These are phyloP conservation scores for Parachaetomium inaequale DNA, from an alignment of 495 filamentous ascomycete genomes.

Conservation along the genomic window DNA sequence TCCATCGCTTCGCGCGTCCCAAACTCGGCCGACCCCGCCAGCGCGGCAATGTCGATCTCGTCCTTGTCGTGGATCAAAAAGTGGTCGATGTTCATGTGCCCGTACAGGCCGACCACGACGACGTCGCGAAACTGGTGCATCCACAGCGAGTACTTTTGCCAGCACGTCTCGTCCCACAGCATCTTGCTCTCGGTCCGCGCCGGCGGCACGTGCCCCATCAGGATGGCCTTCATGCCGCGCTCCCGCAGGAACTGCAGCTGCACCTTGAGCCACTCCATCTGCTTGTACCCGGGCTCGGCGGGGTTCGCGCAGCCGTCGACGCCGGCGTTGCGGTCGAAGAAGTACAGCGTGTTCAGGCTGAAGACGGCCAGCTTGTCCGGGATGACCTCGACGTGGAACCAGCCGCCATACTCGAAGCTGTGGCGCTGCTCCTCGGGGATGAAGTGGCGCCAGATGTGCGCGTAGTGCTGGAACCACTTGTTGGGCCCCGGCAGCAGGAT, in stretches of 20 bases:
- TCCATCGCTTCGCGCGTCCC: constrained; percentile 39
- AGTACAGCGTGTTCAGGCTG: constrained; percentile 95
- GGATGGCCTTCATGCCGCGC: constrained; percentile 87
- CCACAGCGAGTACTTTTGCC: constrained; percentile 97
- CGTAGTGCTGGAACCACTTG: constrained; percentile 69
- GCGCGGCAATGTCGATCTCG: constrained; percentile 59
- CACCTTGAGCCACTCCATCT: constrained; percentile 94
- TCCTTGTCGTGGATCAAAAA: constrained; percentile 89
- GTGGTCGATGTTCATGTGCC: constrained; percentile 99
- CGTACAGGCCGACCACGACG: constrained; percentile 71
- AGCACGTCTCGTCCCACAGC: constrained; percentile 89
- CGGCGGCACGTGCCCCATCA: constrained; percentile 92
- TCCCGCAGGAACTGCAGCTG: constrained; percentile 79
- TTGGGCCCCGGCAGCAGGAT: constrained; percentile 85
- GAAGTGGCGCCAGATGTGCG: constrained; percentile 73
- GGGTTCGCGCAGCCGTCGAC: constrained; percentile 80
- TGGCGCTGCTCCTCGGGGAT: constrained; percentile 93
- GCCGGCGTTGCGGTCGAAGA: constrained; percentile 86
- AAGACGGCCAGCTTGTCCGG: constrained; percentile 82
- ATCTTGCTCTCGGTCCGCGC: constrained; percentile 77
- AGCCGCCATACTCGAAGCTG: constrained; percentile 85
- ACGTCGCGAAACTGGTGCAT: constrained; percentile 86
- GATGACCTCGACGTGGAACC: constrained; percentile 91
- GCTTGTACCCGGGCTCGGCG: constrained; percentile 82
- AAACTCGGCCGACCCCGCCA: constrained; percentile 42